Evolutionary conservation across 2,329 filamentous ascomycete genomes (phyloP).

Genomic region (Ploettnerulaceae sp.): DNA sequence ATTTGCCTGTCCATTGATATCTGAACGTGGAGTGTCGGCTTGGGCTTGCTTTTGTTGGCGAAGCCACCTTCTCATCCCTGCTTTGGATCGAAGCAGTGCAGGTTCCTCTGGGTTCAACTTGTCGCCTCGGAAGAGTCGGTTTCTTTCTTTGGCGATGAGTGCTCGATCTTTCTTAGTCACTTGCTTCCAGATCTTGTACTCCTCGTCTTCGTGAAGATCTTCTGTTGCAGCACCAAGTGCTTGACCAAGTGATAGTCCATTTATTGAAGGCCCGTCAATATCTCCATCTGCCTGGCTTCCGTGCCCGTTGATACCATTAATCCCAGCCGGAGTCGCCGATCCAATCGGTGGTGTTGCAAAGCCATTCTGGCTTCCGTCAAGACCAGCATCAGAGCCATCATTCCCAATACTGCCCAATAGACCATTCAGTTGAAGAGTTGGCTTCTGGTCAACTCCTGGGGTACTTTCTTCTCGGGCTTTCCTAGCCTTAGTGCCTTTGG

Average conservation of each 20-base stretch:
- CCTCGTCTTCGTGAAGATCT: conserved; percentile 82
- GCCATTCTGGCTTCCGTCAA: conserved; percentile 76
- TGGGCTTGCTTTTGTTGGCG: conserved; percentile 71
- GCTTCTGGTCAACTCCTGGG: conserved; percentile 70
- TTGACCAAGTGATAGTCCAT: conserved; percentile 58
- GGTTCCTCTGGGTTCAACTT: conserved; percentile 83
- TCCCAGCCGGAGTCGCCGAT: conserved; percentile 68
- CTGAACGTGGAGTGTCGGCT: conserved; percentile 39
- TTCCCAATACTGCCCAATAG: conserved; percentile 52
- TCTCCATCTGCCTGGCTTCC: conserved; percentile 78
- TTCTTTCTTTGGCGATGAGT: conserved; percentile 75
- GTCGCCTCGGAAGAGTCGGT: conserved; percentile 79
- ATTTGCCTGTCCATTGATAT: conserved; percentile 42
- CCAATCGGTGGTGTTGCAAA: conserved; percentile 77
- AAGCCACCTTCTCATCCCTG: conserved; percentile 84
- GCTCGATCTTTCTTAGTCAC: conserved; percentile 96
- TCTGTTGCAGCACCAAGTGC: conserved; percentile 63
- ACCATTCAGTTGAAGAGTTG: conserved; percentile 62
- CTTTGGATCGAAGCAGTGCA: conserved; percentile 77
- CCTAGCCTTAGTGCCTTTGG: conserved; percentile 65
- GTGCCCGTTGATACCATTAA: conserved; percentile 61
- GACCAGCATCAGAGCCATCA: conserved; percentile 68
- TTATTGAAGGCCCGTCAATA: conserved; percentile 70
- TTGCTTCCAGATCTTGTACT: conserved; percentile 98
- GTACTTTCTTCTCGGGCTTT: conserved; percentile 79